Conservation (phyloP, 2,329 filamentous ascomycete genomes). For the Calonectria pseudoreteaudii region DNA sequence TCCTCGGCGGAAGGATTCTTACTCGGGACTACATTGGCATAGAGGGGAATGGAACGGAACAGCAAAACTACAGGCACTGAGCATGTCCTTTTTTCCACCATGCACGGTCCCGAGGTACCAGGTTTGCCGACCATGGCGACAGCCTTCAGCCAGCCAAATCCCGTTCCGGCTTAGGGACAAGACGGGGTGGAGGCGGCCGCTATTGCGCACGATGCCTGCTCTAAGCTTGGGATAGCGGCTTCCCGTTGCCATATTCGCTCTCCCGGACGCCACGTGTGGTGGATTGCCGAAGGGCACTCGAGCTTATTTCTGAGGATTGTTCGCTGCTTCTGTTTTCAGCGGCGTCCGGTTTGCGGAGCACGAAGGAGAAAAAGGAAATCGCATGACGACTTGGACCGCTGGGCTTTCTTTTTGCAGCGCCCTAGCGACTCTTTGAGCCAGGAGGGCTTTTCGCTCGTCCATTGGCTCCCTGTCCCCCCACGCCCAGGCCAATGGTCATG, state of each 20-base stretch:
- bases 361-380: not conserved
- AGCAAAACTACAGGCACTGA: not conserved
- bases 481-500: constrained; percentile 2
- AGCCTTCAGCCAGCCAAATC: not conserved
- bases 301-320: not conserved
- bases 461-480: not conserved
- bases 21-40: not conserved
- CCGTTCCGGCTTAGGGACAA: not conserved
- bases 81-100: not conserved
- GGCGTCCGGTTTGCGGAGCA: not conserved
- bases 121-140: not conserved
- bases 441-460: not conserved
- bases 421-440: not conserved
- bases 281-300: not conserved
- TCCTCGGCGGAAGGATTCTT: not conserved
- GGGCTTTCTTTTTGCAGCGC: not conserved
- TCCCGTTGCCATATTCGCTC: not conserved
- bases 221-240: not conserved
- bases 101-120: not conserved
- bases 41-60: too few relatives aligned
- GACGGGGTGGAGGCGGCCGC: not conserved
- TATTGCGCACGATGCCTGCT: not conserved
- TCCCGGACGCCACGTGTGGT: not conserved
- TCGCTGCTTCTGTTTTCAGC: not conserved
- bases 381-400: not conserved